Evolutionary conservation across 2,329 filamentous ascomycete species (phyloP).

Genomic region (Hymenoscyphus fraxineus): DNA sequence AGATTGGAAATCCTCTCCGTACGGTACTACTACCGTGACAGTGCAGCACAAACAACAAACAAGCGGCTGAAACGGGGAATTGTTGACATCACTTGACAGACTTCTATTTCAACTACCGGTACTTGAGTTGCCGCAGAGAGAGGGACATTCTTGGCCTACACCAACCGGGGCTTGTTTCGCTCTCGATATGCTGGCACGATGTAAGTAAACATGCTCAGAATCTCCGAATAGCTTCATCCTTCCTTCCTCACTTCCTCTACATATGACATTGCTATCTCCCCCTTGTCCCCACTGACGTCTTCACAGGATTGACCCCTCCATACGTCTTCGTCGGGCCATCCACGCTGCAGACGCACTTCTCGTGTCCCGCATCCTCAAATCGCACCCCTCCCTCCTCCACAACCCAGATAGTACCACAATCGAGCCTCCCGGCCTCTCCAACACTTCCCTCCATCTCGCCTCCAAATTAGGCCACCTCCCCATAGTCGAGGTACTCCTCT

Average conservation of each 20-base stretch:
- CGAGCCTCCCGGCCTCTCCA: conserved; percentile 55
- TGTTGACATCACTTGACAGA: background rate
- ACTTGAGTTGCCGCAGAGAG: conserved; percentile 1
- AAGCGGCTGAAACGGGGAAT: background rate
- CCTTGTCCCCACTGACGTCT: background rate
- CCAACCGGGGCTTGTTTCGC: background rate
- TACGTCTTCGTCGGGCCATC: conserved; percentile 79
- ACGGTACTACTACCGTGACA: too few relatives aligned
- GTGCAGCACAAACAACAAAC: background rate
- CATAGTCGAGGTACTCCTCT: conserved; percentile 67
- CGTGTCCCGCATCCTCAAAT: conserved; percentile 70
- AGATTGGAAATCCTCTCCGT: background rate
- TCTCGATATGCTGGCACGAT: conserved; percentile 14
- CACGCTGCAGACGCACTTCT: conserved; percentile 67
- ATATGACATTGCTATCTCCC: background rate
- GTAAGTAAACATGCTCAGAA: conserved; percentile 9
- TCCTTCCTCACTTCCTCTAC: background rate
- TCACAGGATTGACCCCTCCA: conserved; percentile 70
- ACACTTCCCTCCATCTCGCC: conserved; percentile 80
- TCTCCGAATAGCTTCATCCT: conserved; percentile 7
- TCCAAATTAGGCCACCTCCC: conserved; percentile 66
- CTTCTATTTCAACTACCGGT: background rate
- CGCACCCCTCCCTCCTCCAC: conserved; percentile 66
- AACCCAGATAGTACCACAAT: conserved; percentile 68
- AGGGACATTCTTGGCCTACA: background rate